Evolutionary conservation across 2,329 filamentous ascomycete species (phyloP).

Genomic region (Lasiodiplodia theobromae): DNA sequence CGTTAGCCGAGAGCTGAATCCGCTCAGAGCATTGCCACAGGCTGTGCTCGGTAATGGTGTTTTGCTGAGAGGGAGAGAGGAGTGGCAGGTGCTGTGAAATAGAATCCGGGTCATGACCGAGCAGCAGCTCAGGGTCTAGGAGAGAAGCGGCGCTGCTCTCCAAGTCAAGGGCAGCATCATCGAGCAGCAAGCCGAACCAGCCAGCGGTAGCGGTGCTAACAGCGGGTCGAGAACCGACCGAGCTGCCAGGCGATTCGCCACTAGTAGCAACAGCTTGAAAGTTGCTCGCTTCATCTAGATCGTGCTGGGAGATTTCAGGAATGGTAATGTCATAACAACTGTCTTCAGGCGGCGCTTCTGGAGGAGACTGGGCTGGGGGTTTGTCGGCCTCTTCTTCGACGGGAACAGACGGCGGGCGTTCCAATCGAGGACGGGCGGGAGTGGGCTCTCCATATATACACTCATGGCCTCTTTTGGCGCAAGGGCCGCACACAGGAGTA

Average conservation of each 20-base stretch:
- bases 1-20: slow-evolving; percentile 11
- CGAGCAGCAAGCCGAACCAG: slow-evolving; percentile 29
- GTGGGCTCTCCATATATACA: slow-evolving; percentile 45
- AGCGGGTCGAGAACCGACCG: slow-evolving; percentile 10
- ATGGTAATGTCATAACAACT: neutral
- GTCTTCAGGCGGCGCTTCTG: neutral
- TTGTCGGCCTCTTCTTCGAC: neutral
- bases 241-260: slow-evolving; percentile 14
- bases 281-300: neutral
- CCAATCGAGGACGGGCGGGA: neutral
- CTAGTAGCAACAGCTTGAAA: neutral
- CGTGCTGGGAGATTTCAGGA: neutral
- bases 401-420: neutral
- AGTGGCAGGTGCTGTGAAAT: neutral
- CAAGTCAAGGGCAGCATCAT: slow-evolving; percentile 22
- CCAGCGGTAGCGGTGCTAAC: slow-evolving; percentile 16
- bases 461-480: slow-evolving; percentile 51
- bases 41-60: slow-evolving; percentile 9
- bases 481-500: slow-evolving; percentile 53
- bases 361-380: neutral
- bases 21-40: slow-evolving; percentile 20
- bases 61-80: slow-evolving; percentile 6
- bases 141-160: neutral
- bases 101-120: neutral
- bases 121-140: neutral